Evolutionary conservation across 306 rosid species (phyloP).

Genomic region (Alnus rubra): DNA sequence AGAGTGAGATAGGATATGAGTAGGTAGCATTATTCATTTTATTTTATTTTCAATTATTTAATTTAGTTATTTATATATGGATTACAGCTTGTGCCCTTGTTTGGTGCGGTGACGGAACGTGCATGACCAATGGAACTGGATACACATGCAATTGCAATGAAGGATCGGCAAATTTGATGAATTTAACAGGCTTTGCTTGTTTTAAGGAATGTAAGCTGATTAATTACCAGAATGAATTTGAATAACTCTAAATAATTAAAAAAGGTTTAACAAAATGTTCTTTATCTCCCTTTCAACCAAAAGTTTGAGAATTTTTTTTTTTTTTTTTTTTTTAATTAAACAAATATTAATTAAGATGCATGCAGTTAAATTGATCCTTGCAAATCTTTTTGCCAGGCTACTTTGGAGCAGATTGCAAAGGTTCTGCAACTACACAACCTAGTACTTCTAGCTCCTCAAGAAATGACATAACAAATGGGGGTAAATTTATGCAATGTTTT

Average conservation of each 20-base stretch:
- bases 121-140: slow-evolving; percentile 32
- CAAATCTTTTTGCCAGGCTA: slow-evolving; percentile 38
- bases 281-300: neutral
- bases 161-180: slow-evolving; percentile 32
- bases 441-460: slow-evolving; percentile 11
- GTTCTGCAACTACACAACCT: slow-evolving; percentile 12
- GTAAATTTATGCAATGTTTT: neutral
- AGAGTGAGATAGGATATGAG: too few relatives aligned
- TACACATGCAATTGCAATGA: slow-evolving; percentile 39
- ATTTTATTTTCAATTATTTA: neutral
- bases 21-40: too few relatives aligned
- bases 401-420: slow-evolving; percentile 46
- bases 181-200: slow-evolving; percentile 19
- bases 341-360: neutral
- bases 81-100: slow-evolving; percentile 33
- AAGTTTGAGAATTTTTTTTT: neutral
- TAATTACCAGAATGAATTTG: neutral
- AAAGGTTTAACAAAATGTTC: neutral
- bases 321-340: neutral
- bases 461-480: slow-evolving; percentile 14
- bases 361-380: neutral
- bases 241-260: neutral
- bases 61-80: too few relatives aligned
- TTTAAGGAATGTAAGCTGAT: slow-evolving; percentile 42
- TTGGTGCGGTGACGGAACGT: slow-evolving; percentile 47